These are phyloP conservation scores for Plasmodium falciparum DNA, from an alignment of 169 alveolate genomes.

Conservation along the genomic window DNA sequence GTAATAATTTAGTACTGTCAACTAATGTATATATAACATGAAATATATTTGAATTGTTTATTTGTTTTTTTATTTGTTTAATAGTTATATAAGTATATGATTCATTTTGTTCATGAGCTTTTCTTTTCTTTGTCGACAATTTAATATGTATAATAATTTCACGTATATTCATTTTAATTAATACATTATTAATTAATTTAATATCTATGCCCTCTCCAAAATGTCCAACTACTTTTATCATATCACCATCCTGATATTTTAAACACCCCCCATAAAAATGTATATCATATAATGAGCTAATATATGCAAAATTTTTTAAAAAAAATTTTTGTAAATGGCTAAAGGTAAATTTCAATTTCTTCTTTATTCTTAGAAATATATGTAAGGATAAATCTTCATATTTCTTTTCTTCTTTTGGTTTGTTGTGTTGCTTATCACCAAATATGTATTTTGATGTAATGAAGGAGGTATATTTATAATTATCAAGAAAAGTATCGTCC, in stretches of 20 bases:
- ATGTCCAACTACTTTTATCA: constrained; percentile 37
- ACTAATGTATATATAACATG: constrained; percentile 36
- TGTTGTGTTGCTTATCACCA: constrained; percentile 18
- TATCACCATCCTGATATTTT: constrained; percentile 35
- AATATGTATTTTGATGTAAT: constrained; percentile 32
- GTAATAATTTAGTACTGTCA: constrained; percentile 42
- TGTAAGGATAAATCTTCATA: constrained; percentile 73
- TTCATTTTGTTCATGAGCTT: neutral
- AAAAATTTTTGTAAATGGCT: constrained; percentile 32
- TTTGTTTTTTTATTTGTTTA: constrained; percentile 19
- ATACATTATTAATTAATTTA: constrained; percentile 35
- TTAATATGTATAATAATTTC: constrained; percentile 57
- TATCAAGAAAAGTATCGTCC: neutral
- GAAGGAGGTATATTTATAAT: constrained; percentile 10
- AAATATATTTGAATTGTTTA: constrained; percentile 32
- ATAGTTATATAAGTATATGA: constrained; percentile 12
- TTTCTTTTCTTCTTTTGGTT: constrained; percentile 43
- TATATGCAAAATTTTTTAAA: constrained; percentile 19
- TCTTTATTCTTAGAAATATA: constrained; percentile 40
- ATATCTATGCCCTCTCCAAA: constrained; percentile 69
- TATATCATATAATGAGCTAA: constrained; percentile 20
- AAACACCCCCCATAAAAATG: constrained; percentile 68
- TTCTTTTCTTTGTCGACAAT: constrained; percentile 28
- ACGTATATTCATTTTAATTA: constrained; percentile 32
- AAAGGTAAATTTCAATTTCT: constrained; percentile 20